phyloP scores from a whole-genome alignment of 345 rosid genomes.

The Anacardium occidentale region DNA sequence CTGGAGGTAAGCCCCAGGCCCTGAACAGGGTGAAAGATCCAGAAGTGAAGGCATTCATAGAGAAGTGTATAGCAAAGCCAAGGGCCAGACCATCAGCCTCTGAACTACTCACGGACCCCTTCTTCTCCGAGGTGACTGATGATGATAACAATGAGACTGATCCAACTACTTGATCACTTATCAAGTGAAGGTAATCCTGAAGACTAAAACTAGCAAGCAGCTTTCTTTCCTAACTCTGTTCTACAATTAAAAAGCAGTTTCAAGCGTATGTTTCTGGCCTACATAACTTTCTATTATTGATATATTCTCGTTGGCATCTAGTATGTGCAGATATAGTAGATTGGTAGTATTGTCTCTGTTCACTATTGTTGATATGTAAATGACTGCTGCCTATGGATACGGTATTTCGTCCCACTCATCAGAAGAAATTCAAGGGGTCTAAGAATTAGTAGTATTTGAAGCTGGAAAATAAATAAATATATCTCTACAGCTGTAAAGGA shows the following conservation, averaged over 20 bases:
- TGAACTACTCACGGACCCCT: slow-evolving; percentile 59
- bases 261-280: not conserved
- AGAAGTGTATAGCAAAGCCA: slow-evolving; percentile 60
- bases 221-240: slow-evolving; percentile 8
- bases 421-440: not conserved
- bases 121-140: slow-evolving; percentile 48
- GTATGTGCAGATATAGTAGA: slow-evolving; percentile 8
- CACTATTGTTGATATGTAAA: not conserved
- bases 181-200: slow-evolving; percentile 1
- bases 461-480: not conserved
- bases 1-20: slow-evolving; percentile 55
- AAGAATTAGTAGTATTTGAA: not conserved
- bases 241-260: not conserved
- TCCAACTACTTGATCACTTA: slow-evolving; percentile 20
- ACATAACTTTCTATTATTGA: not conserved
- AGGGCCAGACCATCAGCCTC: slow-evolving; percentile 63
- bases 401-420: not conserved
- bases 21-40: slow-evolving; percentile 43
- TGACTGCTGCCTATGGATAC: too few species aligned
- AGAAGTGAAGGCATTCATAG: slow-evolving; percentile 60
- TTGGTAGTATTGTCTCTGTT: slow-evolving; percentile 7
- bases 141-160: slow-evolving; percentile 27
- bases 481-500: slow-evolving; percentile 13
- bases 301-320: not conserved
- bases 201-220: slow-evolving; percentile 3